Evolutionary conservation across 306 rosid genomes (phyloP).

Genomic region (Senna siamea): DNA sequence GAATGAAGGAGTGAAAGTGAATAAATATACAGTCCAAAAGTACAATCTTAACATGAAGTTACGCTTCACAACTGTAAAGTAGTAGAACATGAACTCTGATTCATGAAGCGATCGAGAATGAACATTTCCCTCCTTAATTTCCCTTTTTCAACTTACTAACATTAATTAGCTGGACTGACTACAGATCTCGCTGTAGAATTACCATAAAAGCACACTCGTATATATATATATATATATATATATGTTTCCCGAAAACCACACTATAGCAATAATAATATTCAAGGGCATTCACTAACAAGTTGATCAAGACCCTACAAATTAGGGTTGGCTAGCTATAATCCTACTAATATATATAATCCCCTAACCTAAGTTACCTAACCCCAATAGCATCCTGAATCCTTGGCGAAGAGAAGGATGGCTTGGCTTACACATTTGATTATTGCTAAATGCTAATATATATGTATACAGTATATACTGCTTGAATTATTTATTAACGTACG

Average conservation of each 20-base stretch:
- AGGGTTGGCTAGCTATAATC: not conserved
- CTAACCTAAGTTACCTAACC: not conserved
- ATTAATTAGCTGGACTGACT: slow-evolving; percentile 2
- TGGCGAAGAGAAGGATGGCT: not conserved
- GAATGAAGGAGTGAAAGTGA: slow-evolving; percentile 1
- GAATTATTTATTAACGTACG: not conserved
- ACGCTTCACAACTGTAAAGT: not conserved
- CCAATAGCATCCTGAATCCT: not conserved
- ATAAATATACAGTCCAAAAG: not conserved
- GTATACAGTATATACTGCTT: too few species aligned
- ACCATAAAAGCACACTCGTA: slow-evolving; percentile 18
- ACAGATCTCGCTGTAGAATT: not conserved
- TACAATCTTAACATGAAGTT: not conserved
- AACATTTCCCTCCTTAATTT: not conserved
- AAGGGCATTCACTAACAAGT: too few species aligned
- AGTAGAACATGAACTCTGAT: too few species aligned
- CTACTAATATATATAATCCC: not conserved
- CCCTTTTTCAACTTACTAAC: not conserved
- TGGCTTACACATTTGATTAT: not conserved
- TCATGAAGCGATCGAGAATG: not conserved
- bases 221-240: too few species aligned
- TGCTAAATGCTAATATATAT: not conserved
- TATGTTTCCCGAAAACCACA: slow-evolving; percentile 36
- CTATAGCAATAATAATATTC: not conserved
- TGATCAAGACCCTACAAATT: not conserved